Conservation (phyloP, 257 asterid genomes). For the Mentha longifolia region DNA sequence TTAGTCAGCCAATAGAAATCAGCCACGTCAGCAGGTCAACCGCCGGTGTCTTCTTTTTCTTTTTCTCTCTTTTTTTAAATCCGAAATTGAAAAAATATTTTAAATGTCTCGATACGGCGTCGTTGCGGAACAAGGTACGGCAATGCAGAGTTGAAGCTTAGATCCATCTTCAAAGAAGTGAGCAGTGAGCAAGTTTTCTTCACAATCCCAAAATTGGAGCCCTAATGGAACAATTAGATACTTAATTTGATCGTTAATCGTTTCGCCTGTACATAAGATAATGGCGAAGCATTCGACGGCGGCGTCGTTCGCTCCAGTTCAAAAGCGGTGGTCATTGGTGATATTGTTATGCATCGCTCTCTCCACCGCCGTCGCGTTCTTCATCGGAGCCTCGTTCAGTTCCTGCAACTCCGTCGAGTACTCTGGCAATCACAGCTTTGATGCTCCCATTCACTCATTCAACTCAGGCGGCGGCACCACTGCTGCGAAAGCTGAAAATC, state of each 20-base stretch:
- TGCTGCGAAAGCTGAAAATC: conserved; percentile 38
- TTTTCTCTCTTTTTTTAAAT: background rate
- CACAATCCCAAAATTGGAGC: conserved; percentile 25
- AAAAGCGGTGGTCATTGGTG: conserved; percentile 56
- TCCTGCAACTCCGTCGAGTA: conserved; percentile 53
- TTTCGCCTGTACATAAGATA: background rate
- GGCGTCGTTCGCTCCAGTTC: conserved; percentile 35
- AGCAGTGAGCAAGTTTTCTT: conserved; percentile 9
- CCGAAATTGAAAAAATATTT: too few relatives aligned
- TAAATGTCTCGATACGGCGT: background rate
- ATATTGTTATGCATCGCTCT: conserved; percentile 54
- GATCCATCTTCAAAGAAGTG: conserved; percentile 19
- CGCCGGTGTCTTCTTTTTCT: too few relatives aligned
- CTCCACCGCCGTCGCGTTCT: conserved; percentile 62
- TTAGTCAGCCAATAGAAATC: conserved; percentile 27
- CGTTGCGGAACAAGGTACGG: background rate
- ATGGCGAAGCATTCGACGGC: conserved; percentile 56
- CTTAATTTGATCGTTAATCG: conserved; percentile 25
- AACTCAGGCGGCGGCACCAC: conserved; percentile 22
- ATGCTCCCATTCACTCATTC: conserved; percentile 36
- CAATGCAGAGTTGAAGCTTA: background rate
- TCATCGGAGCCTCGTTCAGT: conserved; percentile 66
- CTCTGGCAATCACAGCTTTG: conserved; percentile 29
- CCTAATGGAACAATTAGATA: conserved; percentile 31
- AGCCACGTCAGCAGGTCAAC: conserved; percentile 36